Evolutionary conservation across 306 rosid genomes (phyloP).

Genomic region (Gillenia trifoliata): DNA sequence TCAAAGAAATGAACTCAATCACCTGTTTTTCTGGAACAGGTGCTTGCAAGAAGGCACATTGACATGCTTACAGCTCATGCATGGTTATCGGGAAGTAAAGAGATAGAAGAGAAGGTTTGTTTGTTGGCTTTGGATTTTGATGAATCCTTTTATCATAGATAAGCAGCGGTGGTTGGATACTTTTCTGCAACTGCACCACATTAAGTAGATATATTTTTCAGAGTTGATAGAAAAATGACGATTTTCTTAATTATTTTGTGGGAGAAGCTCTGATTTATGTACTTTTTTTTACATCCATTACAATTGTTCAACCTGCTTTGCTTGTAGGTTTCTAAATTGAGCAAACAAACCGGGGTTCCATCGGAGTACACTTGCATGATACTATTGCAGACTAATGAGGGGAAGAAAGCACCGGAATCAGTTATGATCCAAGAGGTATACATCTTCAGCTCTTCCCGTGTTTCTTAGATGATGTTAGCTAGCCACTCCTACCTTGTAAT

Average conservation of each 20-base stretch:
- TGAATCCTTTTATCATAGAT: not conserved
- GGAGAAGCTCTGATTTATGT: not conserved
- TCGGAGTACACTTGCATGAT: conserved; percentile 68
- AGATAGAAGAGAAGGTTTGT: conserved; percentile 80
- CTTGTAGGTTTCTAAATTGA: conserved; percentile 64
- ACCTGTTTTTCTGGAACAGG: conserved; percentile 34
- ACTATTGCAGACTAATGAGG: conserved; percentile 35
- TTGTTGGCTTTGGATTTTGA: not conserved
- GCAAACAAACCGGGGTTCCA: conserved; percentile 65
- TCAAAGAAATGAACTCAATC: not conserved
- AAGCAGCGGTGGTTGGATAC: not conserved
- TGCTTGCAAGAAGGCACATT: conserved; percentile 75
- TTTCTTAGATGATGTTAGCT: not conserved
- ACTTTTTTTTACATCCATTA: not conserved
- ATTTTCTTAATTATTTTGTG: not conserved
- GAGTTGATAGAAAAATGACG: not conserved
- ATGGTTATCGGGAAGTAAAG: conserved; percentile 69
- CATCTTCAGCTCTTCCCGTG: conserved; percentile 1
- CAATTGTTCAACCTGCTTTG: conserved; percentile 16
- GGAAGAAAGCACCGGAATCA: conserved; percentile 46
- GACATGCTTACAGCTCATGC: conserved; percentile 68
- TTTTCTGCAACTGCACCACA: not conserved
- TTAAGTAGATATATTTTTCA: not conserved
- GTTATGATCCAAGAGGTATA: conserved; percentile 51
- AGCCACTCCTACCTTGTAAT: not conserved